Evolutionary conservation across 2,329 filamentous ascomycete species (phyloP), one percentile per base, ranked within the genome.

Genomic region (Fusarium robinianum): DNA sequence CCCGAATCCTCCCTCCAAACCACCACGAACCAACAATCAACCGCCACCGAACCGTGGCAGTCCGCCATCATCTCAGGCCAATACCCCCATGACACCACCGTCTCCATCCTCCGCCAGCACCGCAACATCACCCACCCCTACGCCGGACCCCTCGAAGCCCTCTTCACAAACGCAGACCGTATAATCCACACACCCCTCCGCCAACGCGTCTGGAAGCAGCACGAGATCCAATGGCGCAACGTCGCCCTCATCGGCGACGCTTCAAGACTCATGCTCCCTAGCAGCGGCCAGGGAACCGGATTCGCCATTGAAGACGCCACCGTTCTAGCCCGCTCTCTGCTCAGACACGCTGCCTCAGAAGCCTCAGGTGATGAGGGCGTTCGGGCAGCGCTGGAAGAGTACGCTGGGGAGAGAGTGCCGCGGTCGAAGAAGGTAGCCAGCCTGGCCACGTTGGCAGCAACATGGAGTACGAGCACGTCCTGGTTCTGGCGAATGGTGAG

Each of bases 261-360:
- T 1, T 49, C 57, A 2, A 37, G 58, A 2, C 33, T 61, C 6
- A 60, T 61, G 55, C 16, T 61, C 3, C 58, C 58, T 5, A 62
- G 55, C 8, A 62, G 58, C 25, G 58, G 58, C 1, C 57, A 61
- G 25, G 58, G 58, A 15, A 61, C 58, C 4, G 56, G 58, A 1
- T 61, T 62, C 15, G 57, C 56, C 16, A 52, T 62, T 8, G 58
- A 62, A 21, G 58, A 62, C 9, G 58, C 57, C 6, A 60, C 58
- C 0, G 56, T 61, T 1, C 31, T 62, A 11, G 58, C 58, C 5
- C 29, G 34, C 25, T 41, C 46, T 16, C 50, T 62, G 3, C 38
- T 58, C 14, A 47, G 18, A 17, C 49, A 52, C 25, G 37, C 33
- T 9, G 15, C 36, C 6, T 15, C 15, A 9, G 21, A 29, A 19